Conservation (phyloP, 805 yeast species). For the Candida ascalaphidarum region DNA sequence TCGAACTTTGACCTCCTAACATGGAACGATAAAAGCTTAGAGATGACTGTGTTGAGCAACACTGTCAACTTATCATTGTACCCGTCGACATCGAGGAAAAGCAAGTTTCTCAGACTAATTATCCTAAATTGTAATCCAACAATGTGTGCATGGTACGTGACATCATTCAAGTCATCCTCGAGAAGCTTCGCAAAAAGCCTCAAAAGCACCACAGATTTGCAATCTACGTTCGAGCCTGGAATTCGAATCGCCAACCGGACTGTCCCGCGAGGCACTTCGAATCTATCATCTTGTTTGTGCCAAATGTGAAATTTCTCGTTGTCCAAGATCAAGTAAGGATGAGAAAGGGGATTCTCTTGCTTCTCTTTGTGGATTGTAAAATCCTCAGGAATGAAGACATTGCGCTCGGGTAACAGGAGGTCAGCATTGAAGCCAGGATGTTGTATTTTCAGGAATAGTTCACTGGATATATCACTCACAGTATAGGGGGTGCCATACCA, state of each 20-base stretch:
- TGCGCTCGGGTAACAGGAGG: slow-evolving; percentile 60
- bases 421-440: slow-evolving; percentile 12
- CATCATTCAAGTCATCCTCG: slow-evolving; percentile 67
- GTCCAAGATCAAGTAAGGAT: slow-evolving; percentile 55
- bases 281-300: slow-evolving; percentile 86
- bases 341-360: slow-evolving; percentile 28
- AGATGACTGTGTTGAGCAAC: slow-evolving; percentile 53
- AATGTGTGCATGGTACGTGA: slow-evolving; percentile 74
- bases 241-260: slow-evolving; percentile 56
- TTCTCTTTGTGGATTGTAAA: slow-evolving; percentile 49
- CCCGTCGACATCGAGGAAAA: slow-evolving; percentile 63
- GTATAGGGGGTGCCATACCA: slow-evolving; percentile 92
- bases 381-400: slow-evolving; percentile 75
- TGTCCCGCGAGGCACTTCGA: slow-evolving; percentile 81
- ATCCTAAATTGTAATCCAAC: slow-evolving; percentile 66
- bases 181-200: slow-evolving; percentile 61
- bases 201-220: slow-evolving; percentile 49
- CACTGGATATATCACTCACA: no score
- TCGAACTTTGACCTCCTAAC: slow-evolving; percentile 54
- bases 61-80: slow-evolving; percentile 73
- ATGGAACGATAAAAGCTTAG: slow-evolving; percentile 41
- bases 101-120: slow-evolving; percentile 57
- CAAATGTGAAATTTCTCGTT: slow-evolving; percentile 54
- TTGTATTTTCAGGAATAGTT: slow-evolving; percentile 33
- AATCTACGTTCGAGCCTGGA: slow-evolving; percentile 56